phyloP scores from a whole-genome alignment of 192 early-diverging fungal genomes.

The Backusella australiensis region DNA sequence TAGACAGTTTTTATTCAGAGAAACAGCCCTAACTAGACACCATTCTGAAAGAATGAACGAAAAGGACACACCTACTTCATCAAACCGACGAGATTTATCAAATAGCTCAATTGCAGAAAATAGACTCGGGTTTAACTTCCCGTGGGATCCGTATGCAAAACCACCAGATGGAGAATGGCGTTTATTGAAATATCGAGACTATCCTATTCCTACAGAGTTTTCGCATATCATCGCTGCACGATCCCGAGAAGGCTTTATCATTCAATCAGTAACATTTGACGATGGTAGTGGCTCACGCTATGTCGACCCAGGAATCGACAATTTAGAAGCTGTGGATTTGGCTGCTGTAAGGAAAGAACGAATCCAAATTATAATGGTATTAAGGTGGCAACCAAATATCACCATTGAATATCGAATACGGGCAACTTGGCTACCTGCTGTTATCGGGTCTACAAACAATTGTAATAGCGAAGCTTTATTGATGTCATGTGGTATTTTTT shows the following conservation, averaged over 20 bases:
- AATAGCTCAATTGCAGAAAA: background rate
- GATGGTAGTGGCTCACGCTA: constrained; percentile 35
- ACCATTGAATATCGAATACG: constrained; percentile 72
- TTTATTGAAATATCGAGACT: constrained; percentile 63
- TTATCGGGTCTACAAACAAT: background rate
- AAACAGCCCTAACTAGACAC: background rate
- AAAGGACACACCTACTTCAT: background rate
- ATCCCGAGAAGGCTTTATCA: constrained; percentile 69
- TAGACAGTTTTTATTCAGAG: constrained; percentile 14
- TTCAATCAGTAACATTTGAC: constrained; percentile 56
- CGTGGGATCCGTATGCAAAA: constrained; percentile 64
- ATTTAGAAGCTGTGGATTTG: background rate
- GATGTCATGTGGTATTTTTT: constrained; percentile 19
- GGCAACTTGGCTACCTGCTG: constrained; percentile 37
- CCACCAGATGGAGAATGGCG: constrained; percentile 64
- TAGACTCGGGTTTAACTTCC: constrained; percentile 46
- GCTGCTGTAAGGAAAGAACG: constrained; percentile 20
- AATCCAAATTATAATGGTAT: constrained; percentile 56
- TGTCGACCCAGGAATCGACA: background rate
- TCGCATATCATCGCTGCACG: constrained; percentile 63
- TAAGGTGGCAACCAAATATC: constrained; percentile 74
- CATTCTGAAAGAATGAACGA: background rate
- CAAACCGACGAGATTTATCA: background rate
- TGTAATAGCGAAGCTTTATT: background rate
- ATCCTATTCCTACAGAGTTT: constrained; percentile 59